Evolutionary conservation across 257 asterid genomes (phyloP).

Genomic region (Fraxinus pennsylvanica): DNA sequence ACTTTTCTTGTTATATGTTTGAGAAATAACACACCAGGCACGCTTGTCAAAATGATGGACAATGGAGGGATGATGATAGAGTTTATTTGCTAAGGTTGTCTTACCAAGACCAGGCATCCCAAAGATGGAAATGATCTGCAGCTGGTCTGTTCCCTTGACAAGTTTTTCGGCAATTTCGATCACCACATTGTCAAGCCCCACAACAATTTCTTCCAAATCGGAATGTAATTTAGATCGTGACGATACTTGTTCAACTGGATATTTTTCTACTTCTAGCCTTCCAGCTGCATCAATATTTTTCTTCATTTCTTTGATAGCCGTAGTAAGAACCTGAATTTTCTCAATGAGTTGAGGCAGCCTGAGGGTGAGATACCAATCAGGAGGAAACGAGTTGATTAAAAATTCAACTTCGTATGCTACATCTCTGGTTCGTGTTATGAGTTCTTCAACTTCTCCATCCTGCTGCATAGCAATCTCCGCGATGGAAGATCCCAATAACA

Average conservation of each 20-base stretch:
- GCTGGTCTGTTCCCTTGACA: background rate
- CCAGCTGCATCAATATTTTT: background rate
- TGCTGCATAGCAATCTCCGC: background rate
- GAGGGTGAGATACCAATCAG: background rate
- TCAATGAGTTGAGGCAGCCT: background rate
- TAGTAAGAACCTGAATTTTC: background rate
- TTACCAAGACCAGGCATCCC: constrained; percentile 34
- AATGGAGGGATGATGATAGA: background rate
- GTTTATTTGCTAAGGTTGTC: constrained; percentile 22
- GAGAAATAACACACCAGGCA: constrained; percentile 21
- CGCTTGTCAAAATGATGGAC: background rate
- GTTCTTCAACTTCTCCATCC: background rate
- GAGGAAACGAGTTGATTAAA: background rate
- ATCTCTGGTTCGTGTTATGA: background rate
- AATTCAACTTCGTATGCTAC: background rate
- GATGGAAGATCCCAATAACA: background rate
- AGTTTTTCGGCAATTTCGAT: constrained; percentile 1
- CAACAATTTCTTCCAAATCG: background rate
- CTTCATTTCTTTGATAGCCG: background rate
- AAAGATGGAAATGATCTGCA: constrained; percentile 23
- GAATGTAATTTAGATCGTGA: background rate
- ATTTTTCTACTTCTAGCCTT: background rate
- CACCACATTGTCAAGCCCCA: constrained; percentile 10
- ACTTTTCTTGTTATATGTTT: background rate
- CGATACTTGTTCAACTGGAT: background rate